Evolutionary conservation across 2,329 filamentous ascomycete species (phyloP).

Genomic region (Sclerotinia spermophila): DNA sequence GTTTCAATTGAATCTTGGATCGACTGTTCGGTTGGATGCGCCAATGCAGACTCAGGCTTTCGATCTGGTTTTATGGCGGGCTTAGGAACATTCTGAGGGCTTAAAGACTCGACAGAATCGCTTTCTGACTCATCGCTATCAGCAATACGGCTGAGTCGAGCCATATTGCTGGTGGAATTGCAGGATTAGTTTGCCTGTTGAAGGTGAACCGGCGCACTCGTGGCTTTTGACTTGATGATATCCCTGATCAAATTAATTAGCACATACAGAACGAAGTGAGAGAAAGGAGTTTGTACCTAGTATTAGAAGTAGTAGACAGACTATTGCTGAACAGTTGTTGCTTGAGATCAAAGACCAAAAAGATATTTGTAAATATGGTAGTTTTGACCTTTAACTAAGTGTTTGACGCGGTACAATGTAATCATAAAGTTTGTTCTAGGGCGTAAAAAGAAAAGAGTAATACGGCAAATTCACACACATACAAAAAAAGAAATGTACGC

Average conservation of each 20-base stretch:
- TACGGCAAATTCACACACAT: background rate
- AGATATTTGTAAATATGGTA: background rate
- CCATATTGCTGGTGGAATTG: background rate
- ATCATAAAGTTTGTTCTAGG: background rate
- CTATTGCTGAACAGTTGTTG: background rate
- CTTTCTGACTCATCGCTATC: conserved; percentile 25
- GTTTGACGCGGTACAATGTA: background rate
- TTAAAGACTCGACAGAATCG: conserved; percentile 3
- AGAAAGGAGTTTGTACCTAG: background rate
- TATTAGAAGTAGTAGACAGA: background rate
- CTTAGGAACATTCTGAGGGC: conserved; percentile 12
- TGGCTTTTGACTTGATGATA: background rate
- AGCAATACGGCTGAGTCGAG: conserved; percentile 8
- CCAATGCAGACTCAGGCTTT: conserved; percentile 25
- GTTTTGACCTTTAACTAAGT: background rate
- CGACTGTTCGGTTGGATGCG: conserved; percentile 29
- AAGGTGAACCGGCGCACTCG: background rate
- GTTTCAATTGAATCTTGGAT: conserved; percentile 17
- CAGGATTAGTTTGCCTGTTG: background rate
- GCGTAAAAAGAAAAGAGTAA: background rate
- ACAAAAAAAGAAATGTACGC: background rate
- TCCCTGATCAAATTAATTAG: background rate
- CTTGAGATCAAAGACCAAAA: background rate
- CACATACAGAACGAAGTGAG: background rate
- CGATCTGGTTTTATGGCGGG: conserved; percentile 22